phyloP scores from a whole-genome alignment of 2,329 filamentous ascomycete genomes.

The Xylaria sp. region DNA sequence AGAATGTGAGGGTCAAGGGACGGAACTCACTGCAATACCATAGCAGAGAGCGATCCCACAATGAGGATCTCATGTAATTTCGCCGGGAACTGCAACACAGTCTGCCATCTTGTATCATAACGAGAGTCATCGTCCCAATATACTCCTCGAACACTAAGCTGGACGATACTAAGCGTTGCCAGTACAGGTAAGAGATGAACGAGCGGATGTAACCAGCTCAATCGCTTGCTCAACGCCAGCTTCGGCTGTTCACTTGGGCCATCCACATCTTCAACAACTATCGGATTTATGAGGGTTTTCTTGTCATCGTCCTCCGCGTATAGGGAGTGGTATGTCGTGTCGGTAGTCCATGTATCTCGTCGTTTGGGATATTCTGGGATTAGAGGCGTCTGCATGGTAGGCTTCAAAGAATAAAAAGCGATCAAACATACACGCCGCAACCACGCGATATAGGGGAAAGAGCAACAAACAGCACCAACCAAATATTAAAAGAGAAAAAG shows the following conservation, averaged over 20 bases:
- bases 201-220: slow-evolving; percentile 22
- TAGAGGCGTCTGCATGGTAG: slow-evolving; percentile 1
- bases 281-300: neutral
- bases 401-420: neutral
- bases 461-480: neutral
- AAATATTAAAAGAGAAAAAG: neutral
- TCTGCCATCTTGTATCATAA: slow-evolving; percentile 19
- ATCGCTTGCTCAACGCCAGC: slow-evolving; percentile 12
- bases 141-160: slow-evolving; percentile 17
- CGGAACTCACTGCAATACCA: slow-evolving; percentile 31
- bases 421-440: neutral
- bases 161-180: slow-evolving; percentile 10
- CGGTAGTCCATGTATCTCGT: slow-evolving; percentile 9
- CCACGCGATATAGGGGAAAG: neutral
- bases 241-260: slow-evolving; percentile 20
- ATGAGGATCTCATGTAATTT: slow-evolving; percentile 33
- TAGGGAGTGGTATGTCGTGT: slow-evolving; percentile 13
- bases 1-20: neutral
- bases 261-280: neutral
- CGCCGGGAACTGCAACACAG: slow-evolving; percentile 30
- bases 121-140: slow-evolving; percentile 28
- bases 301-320: slow-evolving; percentile 2
- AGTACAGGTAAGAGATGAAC: slow-evolving; percentile 30
- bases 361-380: neutral
- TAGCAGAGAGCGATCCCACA: slow-evolving; percentile 32